Percentiles rank a stretch among this genome's conserved stretches.
These are phyloP conservation scores for Arthrobotrys sphaeroides DNA, from an alignment of 2,329 filamentous ascomycete genomes.

Conservation along the genomic window DNA sequence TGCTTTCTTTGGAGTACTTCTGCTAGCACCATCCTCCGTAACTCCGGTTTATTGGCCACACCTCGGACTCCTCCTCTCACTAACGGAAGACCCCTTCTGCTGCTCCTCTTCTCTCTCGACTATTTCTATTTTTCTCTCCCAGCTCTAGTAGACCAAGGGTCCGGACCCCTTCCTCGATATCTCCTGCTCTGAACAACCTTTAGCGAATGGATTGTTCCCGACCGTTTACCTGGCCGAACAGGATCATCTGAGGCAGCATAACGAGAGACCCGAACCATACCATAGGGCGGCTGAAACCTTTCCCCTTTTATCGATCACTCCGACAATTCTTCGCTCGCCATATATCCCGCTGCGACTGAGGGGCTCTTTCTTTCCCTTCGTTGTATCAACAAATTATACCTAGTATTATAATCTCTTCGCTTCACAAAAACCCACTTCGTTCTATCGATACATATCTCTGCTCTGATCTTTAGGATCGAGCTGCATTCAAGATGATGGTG, in stretches of 20 bases:
- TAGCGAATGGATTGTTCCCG: conserved; percentile 49
- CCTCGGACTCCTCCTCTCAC: conserved; percentile 36
- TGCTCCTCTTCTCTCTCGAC: background rate
- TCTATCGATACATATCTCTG: conserved; percentile 2
- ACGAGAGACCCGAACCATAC: background rate
- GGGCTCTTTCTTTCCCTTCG: background rate
- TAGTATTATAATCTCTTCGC: conserved; percentile 7
- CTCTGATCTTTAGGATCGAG: conserved; percentile 35
- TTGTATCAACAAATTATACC: background rate
- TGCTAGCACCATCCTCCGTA: conserved; percentile 40
- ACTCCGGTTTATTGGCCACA: conserved; percentile 49
- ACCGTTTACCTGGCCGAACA: conserved; percentile 40
- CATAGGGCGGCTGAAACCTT: conserved; percentile 20
- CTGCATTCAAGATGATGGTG: conserved; percentile 50
- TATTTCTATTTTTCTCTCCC: conserved; percentile 18
- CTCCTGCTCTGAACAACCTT: conserved; percentile 36
- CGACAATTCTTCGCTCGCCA: background rate
- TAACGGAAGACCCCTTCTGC: conserved; percentile 41
- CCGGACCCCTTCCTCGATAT: conserved; percentile 2
- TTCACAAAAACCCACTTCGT: conserved; percentile 2
- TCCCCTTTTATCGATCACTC: conserved; percentile 10
- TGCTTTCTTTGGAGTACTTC: conserved; percentile 28
- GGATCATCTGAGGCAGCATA: conserved; percentile 47
- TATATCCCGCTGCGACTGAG: background rate
- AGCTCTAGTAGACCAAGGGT: conserved; percentile 7